A percentile compares a stretch with the other conserved stretches of the same genome.
Evolutionary conservation across 257 asterid species (phyloP).

Genomic region (Petunia secreta): DNA sequence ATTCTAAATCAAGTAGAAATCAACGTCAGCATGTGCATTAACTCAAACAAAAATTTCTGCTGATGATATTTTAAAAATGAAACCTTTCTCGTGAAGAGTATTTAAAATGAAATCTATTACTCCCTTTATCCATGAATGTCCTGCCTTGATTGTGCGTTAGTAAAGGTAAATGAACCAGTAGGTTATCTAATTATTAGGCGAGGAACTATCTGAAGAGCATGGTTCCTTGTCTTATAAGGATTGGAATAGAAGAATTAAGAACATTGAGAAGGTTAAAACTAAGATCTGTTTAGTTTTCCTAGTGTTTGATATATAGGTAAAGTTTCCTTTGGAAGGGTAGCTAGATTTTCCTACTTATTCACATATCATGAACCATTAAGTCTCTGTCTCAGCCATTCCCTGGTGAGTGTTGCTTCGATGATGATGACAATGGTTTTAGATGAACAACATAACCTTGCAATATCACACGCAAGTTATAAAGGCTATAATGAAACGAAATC

Average conservation of each 20-base stretch:
- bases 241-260: not conserved
- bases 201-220: not conserved
- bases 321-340: not conserved
- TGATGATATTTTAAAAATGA: not conserved
- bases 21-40: not conserved
- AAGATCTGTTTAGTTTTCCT: not conserved
- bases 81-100: not conserved
- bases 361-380: not conserved
- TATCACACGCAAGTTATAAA: not conserved
- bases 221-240: constrained; percentile 1
- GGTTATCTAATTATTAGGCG: constrained; percentile 17
- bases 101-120: not conserved
- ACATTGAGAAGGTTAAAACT: constrained; percentile 5
- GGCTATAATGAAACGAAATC: not conserved
- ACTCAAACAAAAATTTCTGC: not conserved
- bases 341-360: not conserved
- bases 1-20: constrained; percentile 8
- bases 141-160: not conserved
- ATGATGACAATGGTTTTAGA: not conserved
- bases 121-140: constrained; percentile 15
- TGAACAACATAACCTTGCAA: not conserved
- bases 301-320: not conserved
- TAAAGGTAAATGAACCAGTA: not conserved
- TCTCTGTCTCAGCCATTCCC: not conserved
- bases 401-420: constrained; percentile 11